Base-by-base conservation (phyloP, 805 yeast species). In the Barnettozyma botsteinii region DNA sequence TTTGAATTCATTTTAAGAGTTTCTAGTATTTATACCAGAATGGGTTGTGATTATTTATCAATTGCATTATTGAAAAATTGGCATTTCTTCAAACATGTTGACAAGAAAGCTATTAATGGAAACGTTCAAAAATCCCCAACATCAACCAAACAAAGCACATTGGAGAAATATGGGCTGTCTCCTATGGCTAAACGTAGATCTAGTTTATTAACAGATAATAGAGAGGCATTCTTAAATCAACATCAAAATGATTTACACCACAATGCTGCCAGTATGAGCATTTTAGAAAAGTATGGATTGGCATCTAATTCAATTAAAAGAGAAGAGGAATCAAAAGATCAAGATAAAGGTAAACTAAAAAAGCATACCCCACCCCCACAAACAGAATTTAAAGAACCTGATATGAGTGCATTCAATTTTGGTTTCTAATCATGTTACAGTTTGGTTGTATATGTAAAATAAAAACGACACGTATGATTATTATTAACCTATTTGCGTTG, bases 21-120 rank as follows among this genome's bases (percentile, higher is more conserved):
- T 7, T 70, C 84, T 7, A 65, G 72, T 27, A 81, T 87, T 45
- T 85, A 87, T 53, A 70, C 77, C 13, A 68, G 94, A 42, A 86
- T 89, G 96, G 98, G 98, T 0, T 89, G 98, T 62, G 95, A 89
- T 52, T 75, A 79, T 44, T 59, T 91, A 31, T 79, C 88, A 0
- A 55, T 85, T 19, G 70, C 77, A 37, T 57, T 88, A 33, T 65
- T 82, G 2, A 67, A 66, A 35, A 76, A 74, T 44, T 89, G 96
- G 96, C 62, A 63, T 23, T 88, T 87, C 53, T 46, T 64, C 10
- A 55, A 47, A 31, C 12, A 37, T n/a, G 51, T 45, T 4, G 42
- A 44, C 4, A 50, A 42, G 34, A 41, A 47, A 5, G 18, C 50
- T 14, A 42, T 35, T 7, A 24, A 31, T 24, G 31, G 31, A 34